Conservation (phyloP, 805 yeast species). For the Saccharomycopsis capsularis region DNA sequence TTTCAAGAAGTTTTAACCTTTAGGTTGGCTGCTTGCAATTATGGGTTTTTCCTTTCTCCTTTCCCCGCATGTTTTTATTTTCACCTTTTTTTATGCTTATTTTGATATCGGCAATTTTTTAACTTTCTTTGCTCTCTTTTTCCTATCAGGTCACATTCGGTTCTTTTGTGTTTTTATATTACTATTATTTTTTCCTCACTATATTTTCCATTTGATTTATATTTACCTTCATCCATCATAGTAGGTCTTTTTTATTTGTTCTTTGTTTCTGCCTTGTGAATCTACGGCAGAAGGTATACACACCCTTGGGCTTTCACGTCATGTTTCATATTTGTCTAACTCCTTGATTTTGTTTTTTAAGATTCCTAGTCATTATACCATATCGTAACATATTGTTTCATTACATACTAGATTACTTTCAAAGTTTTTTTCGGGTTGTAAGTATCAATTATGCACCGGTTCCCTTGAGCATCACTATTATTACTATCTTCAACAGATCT, state of each 20-base stretch:
- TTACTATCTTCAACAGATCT: not conserved
- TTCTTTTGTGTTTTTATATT: not conserved
- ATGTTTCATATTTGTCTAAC: no score
- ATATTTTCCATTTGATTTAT: no score
- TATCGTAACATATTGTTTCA: not conserved
- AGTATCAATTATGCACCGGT: no score
- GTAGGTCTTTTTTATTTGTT: no score
- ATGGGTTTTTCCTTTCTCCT: not conserved
- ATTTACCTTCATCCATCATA: no score
- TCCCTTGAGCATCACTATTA: not conserved
- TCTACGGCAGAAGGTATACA: no score
- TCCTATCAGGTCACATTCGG: not conserved
- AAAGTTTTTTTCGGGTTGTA: not conserved
- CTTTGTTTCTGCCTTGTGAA: no score
- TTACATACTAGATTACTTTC: no score
- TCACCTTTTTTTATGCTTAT: not conserved
- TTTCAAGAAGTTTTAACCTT: constrained; percentile 18
- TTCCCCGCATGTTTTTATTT: not conserved
- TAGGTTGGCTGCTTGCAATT: not conserved
- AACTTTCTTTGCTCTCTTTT: not conserved
- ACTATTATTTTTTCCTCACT: no score
- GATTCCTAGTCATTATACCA: no score
- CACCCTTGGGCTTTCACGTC: no score
- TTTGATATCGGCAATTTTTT: not conserved
- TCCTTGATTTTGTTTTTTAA: no score